These are phyloP conservation scores for Wickerhamiella pararugosa DNA, from an alignment of 1,139 yeast genomes.

Conservation along the genomic window DNA sequence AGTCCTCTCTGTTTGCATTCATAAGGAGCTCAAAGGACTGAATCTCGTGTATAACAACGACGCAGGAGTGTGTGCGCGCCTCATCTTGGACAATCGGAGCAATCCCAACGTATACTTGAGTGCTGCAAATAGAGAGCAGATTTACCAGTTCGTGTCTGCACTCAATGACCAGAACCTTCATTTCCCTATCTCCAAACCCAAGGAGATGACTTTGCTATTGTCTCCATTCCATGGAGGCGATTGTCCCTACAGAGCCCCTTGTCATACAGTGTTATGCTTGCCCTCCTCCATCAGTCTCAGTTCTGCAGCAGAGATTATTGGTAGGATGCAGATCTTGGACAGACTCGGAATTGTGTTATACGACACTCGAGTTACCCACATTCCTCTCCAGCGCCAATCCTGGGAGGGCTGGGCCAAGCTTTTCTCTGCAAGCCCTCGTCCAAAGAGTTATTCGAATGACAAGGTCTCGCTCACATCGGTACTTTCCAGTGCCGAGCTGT, in stretches of 20 bases:
- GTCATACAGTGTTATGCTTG: slow-evolving; percentile 6
- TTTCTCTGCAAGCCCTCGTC: neutral
- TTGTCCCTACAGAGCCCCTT: slow-evolving; percentile 5
- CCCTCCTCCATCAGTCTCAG: slow-evolving; percentile 4
- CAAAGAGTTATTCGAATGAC: neutral
- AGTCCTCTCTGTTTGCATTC: neutral
- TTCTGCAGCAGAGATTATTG: slow-evolving; percentile 4
- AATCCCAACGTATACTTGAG: neutral
- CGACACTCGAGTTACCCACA: neutral
- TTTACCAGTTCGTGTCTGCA: slow-evolving; percentile 6
- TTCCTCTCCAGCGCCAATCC: slow-evolving; percentile 3
- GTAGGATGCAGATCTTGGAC: slow-evolving; percentile 9
- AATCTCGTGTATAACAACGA: neutral
- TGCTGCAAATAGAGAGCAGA: slow-evolving; percentile 1
- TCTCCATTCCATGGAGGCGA: slow-evolving; percentile 4
- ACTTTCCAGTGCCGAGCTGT: neutral
- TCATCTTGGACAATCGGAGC: neutral
- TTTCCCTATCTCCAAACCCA: slow-evolving; percentile 6
- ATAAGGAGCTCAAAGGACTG: neutral
- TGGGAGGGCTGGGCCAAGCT: slow-evolving; percentile 4
- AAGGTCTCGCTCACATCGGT: neutral
- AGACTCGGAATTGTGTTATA: slow-evolving; percentile 6
- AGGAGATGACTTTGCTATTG: neutral
- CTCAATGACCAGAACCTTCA: slow-evolving; percentile 5
- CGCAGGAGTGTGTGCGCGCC: neutral